These are phyloP conservation scores for Naegleria fowleri DNA, from an alignment of 208 protist genomes.

Conservation along the genomic window DNA sequence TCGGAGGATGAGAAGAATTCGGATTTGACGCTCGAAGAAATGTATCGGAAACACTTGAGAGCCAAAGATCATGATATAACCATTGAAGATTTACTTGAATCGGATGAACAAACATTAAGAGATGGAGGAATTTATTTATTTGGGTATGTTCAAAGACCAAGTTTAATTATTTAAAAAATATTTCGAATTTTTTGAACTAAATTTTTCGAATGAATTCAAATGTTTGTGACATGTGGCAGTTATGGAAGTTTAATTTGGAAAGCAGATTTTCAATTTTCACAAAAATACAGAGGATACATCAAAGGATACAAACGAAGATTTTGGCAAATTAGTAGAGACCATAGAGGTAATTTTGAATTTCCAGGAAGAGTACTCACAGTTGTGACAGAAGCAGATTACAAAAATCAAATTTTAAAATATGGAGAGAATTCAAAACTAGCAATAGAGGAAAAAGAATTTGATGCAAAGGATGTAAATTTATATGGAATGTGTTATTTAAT, in stretches of 20 bases:
- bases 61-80: not conserved
- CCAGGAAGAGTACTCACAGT: conserved; percentile 6
- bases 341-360: conserved; percentile 18
- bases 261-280: not conserved
- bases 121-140: conserved; percentile 1
- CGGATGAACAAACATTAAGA: not conserved
- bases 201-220: no score
- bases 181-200: no score
- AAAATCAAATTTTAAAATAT: not conserved
- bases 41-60: not conserved
- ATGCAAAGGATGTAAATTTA: not conserved
- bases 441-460: not conserved
- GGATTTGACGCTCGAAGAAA: not conserved
- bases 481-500: conserved; percentile 19
- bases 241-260: conserved; percentile 28
- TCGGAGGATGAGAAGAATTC: not conserved
- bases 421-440: not conserved
- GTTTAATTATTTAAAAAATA: no score
- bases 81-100: not conserved
- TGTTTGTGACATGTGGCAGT: not conserved
- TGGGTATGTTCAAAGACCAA: not conserved
- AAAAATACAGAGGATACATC: not conserved
- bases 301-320: conserved; percentile 23
- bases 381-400: not conserved
- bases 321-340: not conserved